Evolutionary conservation across 225 moss, liverwort and hornwort species (phyloP), one percentile per base, ranked within the genome.

Genomic region (Physcomitrellopsis africana): DNA sequence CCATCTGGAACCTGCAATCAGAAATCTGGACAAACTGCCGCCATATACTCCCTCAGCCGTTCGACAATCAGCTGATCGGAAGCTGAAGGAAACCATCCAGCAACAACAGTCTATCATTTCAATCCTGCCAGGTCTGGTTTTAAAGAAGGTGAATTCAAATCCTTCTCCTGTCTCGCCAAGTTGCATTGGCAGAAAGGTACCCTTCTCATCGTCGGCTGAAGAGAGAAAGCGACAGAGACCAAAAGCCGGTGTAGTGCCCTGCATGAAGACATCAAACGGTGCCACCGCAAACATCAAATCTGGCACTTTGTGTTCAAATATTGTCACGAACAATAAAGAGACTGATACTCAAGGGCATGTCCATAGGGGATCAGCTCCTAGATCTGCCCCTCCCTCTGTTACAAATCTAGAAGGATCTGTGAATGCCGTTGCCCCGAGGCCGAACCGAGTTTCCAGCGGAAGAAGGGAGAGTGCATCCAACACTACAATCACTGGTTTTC

Each of bases 51-150:
- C 67, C 19, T 52, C 68, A 24, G 20, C 49, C 14, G 11, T 80
- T 74, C 82, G 80, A 55, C 68, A 68, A 75, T 77, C 66, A 32
- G 80, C 65, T 14, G 88, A 83, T 9, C 80, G 63, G 43, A 82
- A 85, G 80, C 22, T 85, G 74, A 80, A 53, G 51, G 88, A 88
- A 75, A 75, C 76, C 69, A n/a, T 27, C 17, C 77, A 48, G 62
- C 85, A 88, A 42, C 76, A 72, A n/a, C 79, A 82, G 74, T 83
- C 83, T 41, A 80, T 86, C 70, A 61, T 78, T 61, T 80, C 80
- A 74, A 82, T 86, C 74, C 69, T 85, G 72, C 76, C 85, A 66
- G 73, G 53, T 26, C 72, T 80, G 17, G 61, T 65, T 63, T 53
- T 51, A 22, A 76, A 64, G 46, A 79, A 79, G 69, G 51, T 41